Evolutionary conservation across 1,284 basidiomycete species (phyloP), one percentile per base, ranked within the genome.

Genomic region (Lentinula novae-zelandiae): DNA sequence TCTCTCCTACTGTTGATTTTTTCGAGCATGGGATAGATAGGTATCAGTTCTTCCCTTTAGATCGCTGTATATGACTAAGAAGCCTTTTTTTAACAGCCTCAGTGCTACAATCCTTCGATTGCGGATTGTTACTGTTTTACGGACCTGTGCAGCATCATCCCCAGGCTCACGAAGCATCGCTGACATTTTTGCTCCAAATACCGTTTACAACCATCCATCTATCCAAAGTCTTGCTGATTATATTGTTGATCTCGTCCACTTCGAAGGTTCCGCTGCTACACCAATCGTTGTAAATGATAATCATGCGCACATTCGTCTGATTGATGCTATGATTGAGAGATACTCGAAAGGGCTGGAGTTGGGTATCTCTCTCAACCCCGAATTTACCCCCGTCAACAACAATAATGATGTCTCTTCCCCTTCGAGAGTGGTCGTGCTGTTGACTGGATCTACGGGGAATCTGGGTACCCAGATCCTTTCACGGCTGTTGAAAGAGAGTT

Each of bases 11-110:
- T 9, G 15, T 10, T 8, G 60, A 61, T 57, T 7, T 61, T 27
- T 61, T 61, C n/a, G 49, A 50, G n/a, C 44, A 61, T 22, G 60
- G 60, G 15, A 22, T 55, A 7, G 60, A 61, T 51, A 79, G 78
- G 60, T 44, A 46, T 36, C 44, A n/a, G 31, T 50, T 40, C 8
- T 8, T 39, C 8, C 33, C 9, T 52, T 15, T 44, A 9, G 20
- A 53, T 31, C 22, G 10, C 44, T 3, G 13, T 44, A 9, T 15
- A 5, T 15, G 7, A 31, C 27, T 27, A 27, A 27, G 3, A 9
- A 33, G 36, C 3, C 31, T 9, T 50, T 17, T 15, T 12, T 9
- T 4, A 27, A n/a, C 36, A 58, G 56, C 17, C 17, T 58, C 9
- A 40, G 34, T 27, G 56, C 56, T 22, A 58, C 56, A 1, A 50